Evolutionary conservation across 2,329 filamentous ascomycete genomes (phyloP).

Genomic region (Claviceps arundinis): DNA sequence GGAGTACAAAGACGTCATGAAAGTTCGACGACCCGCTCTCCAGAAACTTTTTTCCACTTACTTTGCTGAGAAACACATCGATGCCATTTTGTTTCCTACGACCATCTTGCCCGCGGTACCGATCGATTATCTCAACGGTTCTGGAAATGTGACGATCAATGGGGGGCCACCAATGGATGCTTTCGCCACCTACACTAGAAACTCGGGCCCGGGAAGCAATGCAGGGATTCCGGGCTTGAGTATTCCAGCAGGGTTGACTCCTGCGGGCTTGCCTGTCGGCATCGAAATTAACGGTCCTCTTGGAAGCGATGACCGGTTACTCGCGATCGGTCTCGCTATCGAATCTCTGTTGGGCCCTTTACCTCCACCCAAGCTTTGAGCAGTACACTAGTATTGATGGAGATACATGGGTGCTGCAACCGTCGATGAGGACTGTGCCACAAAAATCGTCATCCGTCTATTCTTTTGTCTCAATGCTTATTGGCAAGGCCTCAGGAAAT

Average conservation of each 20-base stretch:
- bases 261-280: constrained; percentile 5
- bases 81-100: constrained; percentile 9
- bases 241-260: constrained; percentile 7
- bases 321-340: constrained; percentile 7
- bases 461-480: too few relatives aligned
- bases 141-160: constrained; percentile 9
- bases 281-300: constrained; percentile 9
- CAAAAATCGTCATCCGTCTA: too few relatives aligned
- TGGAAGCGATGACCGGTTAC: constrained; percentile 7
- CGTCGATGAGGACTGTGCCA: too few relatives aligned
- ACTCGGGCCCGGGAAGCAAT: constrained; percentile 7
- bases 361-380: constrained; percentile 1
- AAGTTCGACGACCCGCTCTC: constrained; percentile 8
- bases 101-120: constrained; percentile 9
- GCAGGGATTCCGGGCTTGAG: constrained; percentile 9
- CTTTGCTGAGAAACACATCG: constrained; percentile 4
- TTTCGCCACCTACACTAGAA: constrained; percentile 6
- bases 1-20: constrained; percentile 5
- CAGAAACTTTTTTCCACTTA: constrained; percentile 7
- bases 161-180: constrained; percentile 6
- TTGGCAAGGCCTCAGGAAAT: too few relatives aligned
- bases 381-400: neutral
- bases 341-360: constrained; percentile 7
- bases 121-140: constrained; percentile 6
- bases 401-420: too few relatives aligned